Evolutionary conservation across 2,329 filamentous ascomycete genomes (phyloP).

Genomic region (Xylaria hypoxylon): DNA sequence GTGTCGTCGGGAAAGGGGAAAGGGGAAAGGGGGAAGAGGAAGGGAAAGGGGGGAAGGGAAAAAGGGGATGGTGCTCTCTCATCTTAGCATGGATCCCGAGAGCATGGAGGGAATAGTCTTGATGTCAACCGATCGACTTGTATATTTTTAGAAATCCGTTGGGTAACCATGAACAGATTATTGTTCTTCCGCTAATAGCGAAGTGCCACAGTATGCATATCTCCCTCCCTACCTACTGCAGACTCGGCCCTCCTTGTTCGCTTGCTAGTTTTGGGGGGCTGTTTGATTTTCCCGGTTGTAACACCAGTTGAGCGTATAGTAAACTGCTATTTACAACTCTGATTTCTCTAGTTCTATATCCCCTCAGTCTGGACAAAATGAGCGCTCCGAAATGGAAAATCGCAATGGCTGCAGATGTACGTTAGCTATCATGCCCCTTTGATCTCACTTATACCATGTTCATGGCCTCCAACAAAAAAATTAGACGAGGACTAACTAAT

Average conservation of each 20-base stretch:
- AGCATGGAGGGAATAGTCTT: constrained; percentile 1
- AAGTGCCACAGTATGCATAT: neutral
- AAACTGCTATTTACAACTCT: neutral
- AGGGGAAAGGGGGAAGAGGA: constrained; percentile 4
- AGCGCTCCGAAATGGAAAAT: constrained; percentile 62
- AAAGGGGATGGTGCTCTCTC: neutral
- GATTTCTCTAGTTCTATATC: neutral
- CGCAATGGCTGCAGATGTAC: constrained; percentile 65
- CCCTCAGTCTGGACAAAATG: constrained; percentile 51
- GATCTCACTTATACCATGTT: neutral
- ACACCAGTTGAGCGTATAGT: neutral
- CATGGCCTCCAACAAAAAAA: neutral
- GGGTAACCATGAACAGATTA: neutral
- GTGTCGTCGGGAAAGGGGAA: constrained; percentile 2
- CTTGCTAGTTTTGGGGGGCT: neutral
- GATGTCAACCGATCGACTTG: constrained; percentile 7
- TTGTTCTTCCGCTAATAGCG: constrained; percentile 1
- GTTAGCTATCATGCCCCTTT: constrained; percentile 1
- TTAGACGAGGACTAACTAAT: neutral
- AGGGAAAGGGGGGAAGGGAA: constrained; percentile 1
- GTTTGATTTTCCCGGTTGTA: neutral
- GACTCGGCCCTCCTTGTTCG: neutral
- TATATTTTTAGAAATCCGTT: constrained; percentile 10
- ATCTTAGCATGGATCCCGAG: neutral
- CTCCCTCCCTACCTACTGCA: neutral